Conservation (phyloP, 805 yeast species). For the Suhomyces vadensis region DNA sequence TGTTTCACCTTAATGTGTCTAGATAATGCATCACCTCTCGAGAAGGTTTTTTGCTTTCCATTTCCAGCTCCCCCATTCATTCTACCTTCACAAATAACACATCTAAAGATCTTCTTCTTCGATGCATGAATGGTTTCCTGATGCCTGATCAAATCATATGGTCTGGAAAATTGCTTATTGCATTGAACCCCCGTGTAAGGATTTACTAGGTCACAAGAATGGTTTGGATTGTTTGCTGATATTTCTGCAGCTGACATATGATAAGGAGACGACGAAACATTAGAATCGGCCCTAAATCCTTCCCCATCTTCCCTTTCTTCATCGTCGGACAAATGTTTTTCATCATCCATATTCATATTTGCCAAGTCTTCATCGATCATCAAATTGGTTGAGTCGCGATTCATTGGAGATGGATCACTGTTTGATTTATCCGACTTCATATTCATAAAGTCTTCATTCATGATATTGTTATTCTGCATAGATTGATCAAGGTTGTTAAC, state of each 20-base stretch:
- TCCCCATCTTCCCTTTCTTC: constrained; percentile 9
- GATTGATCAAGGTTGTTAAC: constrained; percentile 2
- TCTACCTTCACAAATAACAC: constrained; percentile 49
- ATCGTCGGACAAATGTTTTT: constrained; percentile 6
- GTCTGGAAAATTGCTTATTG: constrained; percentile 79
- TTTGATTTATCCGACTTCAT: constrained; percentile 9
- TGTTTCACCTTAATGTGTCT: constrained; percentile 76
- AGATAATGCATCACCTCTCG: constrained; percentile 48
- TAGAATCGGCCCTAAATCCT: background rate
- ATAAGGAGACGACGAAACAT: constrained; percentile 4
- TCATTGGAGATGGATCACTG: constrained; percentile 2
- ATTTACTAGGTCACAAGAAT: constrained; percentile 59
- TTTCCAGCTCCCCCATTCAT: constrained; percentile 50
- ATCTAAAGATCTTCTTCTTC: constrained; percentile 45
- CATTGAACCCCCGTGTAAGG: constrained; percentile 67
- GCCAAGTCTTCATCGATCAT: constrained; percentile 5
- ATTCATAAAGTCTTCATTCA: constrained; percentile 15
- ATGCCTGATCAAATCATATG: constrained; percentile 47
- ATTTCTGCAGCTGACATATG: constrained; percentile 34
- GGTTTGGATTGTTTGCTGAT: constrained; percentile 40
- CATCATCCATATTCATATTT: constrained; percentile 8
- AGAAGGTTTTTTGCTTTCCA: constrained; percentile 49
- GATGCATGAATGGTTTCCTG: constrained; percentile 51
- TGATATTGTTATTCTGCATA: constrained; percentile 12
- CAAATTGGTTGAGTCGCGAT: background rate